Conservation (phyloP, 331 rosid species). For the Phaseolus coccineus region DNA sequence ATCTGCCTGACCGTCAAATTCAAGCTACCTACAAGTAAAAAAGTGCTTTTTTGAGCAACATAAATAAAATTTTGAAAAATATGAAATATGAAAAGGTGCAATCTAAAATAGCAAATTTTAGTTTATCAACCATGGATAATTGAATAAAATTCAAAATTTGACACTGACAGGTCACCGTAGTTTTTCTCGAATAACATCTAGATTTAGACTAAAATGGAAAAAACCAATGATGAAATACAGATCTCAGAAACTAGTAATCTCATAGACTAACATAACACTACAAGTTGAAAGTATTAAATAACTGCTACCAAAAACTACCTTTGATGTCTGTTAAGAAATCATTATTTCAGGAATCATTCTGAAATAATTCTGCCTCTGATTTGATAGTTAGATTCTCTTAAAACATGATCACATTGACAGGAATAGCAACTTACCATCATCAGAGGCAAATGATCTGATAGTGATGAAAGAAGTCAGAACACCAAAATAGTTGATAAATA, state of each 20-base stretch:
- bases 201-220: slow-evolving; percentile 6
- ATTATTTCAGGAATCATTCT: slow-evolving; percentile 23
- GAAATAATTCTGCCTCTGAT: slow-evolving; percentile 10
- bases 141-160: slow-evolving; percentile 17
- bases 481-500: slow-evolving; percentile 30
- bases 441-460: slow-evolving; percentile 15
- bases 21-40: slow-evolving; percentile 49
- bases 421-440: slow-evolving; percentile 43
- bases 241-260: slow-evolving; percentile 23
- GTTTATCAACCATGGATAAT: not conserved
- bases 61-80: not conserved
- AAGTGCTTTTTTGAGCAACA: slow-evolving; percentile 38
- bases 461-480: slow-evolving; percentile 38
- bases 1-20: slow-evolving; percentile 35
- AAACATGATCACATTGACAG: slow-evolving; percentile 22
- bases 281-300: slow-evolving; percentile 29
- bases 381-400: not conserved
- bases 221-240: not conserved
- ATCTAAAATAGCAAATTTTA: not conserved
- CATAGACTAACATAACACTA: not conserved
- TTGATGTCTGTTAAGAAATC: slow-evolving; percentile 16
- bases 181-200: slow-evolving; percentile 18
- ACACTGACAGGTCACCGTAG: not conserved
- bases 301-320: slow-evolving; percentile 34
- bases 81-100: slow-evolving; percentile 1